These are phyloP conservation scores for Yamadazyma phyllophila DNA, from an alignment of 805 yeast species.

Conservation along the genomic window DNA sequence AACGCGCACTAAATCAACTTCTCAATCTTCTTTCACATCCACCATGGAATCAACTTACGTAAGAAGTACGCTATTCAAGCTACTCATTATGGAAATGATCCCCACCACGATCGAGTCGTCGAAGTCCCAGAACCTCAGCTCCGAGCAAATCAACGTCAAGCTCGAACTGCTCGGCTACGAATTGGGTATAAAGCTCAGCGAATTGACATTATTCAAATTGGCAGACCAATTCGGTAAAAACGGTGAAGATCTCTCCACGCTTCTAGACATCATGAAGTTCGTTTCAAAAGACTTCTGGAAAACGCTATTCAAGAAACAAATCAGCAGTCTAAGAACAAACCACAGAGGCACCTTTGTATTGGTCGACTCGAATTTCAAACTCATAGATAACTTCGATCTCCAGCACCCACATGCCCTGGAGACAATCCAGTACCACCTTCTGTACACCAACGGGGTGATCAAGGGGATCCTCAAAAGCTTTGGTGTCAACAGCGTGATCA, in stretches of 20 bases:
- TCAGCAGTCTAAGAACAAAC: conserved; percentile 89
- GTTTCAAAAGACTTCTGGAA: conserved; percentile 93
- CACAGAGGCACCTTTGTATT: conserved; percentile 83
- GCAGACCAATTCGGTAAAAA: conserved; percentile 20
- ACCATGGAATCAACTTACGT: conserved; percentile 5
- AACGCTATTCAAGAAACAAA: conserved; percentile 73
- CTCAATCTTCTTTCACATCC: not conserved
- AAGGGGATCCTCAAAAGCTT: conserved; percentile 68
- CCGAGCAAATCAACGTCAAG: conserved; percentile 11
- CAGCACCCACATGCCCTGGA: conserved; percentile 50
- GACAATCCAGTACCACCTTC: conserved; percentile 51
- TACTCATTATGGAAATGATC: conserved; percentile 14
- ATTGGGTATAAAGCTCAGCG: conserved; percentile 59
- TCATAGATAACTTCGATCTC: conserved; percentile 52
- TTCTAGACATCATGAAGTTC: conserved; percentile 84
- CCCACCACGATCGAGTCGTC: conserved; percentile 14
- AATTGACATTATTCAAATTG: conserved; percentile 43
- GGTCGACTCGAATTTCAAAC: conserved; percentile 62
- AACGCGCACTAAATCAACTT: not conserved
- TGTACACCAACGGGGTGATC: conserved; percentile 76
- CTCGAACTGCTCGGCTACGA: conserved; percentile 69
- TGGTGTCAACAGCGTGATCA: conserved; percentile 64
- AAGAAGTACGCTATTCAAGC: conserved; percentile 11
- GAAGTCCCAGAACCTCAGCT: conserved; percentile 4
- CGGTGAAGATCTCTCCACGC: conserved; percentile 47